Conservation (phyloP, 2,329 filamentous ascomycete genomes). For the Monilinia aucupariae region DNA sequence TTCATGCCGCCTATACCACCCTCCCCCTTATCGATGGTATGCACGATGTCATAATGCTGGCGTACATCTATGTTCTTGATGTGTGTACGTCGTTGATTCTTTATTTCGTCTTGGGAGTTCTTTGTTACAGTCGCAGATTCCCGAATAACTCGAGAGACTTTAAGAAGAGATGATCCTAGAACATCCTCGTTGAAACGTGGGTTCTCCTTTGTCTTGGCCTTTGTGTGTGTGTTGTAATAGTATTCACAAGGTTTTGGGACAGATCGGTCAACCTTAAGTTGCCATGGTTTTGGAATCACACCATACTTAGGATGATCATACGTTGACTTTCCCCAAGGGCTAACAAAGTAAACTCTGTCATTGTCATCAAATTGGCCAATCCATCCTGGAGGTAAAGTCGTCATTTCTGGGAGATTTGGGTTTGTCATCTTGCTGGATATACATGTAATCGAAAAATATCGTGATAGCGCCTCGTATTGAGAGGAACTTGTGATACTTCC, state of each 20-base stretch:
- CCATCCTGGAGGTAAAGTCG: conserved; percentile 5
- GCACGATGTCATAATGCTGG: conserved; percentile 24
- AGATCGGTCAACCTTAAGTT: conserved; percentile 12
- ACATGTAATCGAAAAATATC: neutral
- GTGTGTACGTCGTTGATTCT: conserved; percentile 9
- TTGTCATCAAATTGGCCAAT: conserved; percentile 4
- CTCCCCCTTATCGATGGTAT: conserved; percentile 26
- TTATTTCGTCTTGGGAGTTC: conserved; percentile 3
- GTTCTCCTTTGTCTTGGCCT: conserved; percentile 5
- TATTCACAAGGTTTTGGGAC: neutral
- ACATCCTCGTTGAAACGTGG: conserved; percentile 17
- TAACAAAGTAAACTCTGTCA: conserved; percentile 11
- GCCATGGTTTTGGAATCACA: conserved; percentile 18
- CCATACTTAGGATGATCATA: conserved; percentile 15
- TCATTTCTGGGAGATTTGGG: conserved; percentile 5
- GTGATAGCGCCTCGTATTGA: neutral
- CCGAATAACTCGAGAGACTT: conserved; percentile 11
- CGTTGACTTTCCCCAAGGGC: neutral
- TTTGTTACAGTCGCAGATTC: conserved; percentile 16
- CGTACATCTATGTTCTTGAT: conserved; percentile 17
- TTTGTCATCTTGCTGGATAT: conserved; percentile 3
- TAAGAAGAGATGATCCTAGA: conserved; percentile 2
- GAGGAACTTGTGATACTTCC: neutral
- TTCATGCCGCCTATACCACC: conserved; percentile 31
- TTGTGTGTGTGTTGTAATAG: conserved; percentile 12